Percentiles rank a stretch among this genome's conserved stretches.
Evolutionary conservation across 2,329 filamentous ascomycete genomes (phyloP).

Genomic region (Colletotrichum trifolii): DNA sequence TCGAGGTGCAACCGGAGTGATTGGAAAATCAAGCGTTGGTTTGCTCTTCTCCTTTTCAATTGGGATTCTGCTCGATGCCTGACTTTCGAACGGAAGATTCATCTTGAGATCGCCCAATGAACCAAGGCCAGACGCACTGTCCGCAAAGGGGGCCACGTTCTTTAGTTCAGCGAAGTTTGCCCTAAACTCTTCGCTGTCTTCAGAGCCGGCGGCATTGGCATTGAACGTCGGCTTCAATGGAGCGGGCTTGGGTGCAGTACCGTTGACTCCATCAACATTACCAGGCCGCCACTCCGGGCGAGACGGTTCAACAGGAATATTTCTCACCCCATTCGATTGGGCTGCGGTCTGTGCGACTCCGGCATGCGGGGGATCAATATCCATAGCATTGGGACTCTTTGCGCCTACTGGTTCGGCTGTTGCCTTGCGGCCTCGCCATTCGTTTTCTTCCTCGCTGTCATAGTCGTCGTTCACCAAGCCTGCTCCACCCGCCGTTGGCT

Average conservation of each 20-base stretch:
- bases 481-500: constrained; percentile 58
- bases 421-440: constrained; percentile 49
- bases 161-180: constrained; percentile 65
- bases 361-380: constrained; percentile 66
- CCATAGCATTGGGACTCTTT: constrained; percentile 70
- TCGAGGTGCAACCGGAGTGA: constrained; percentile 60
- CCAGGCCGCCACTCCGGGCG: constrained; percentile 70
- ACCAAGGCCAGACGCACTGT: constrained; percentile 58
- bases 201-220: constrained; percentile 59
- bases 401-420: constrained; percentile 43
- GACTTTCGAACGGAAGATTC: constrained; percentile 67
- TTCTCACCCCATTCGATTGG: constrained; percentile 54
- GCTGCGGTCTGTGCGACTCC: constrained; percentile 32
- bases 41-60: constrained; percentile 47
- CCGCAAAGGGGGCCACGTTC: constrained; percentile 66
- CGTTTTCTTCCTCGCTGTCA: constrained; percentile 54
- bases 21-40: constrained; percentile 57
- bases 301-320: constrained; percentile 68
- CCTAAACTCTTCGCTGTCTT: constrained; percentile 67
- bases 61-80: constrained; percentile 55
- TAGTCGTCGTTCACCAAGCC: constrained; percentile 59
- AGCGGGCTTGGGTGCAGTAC: constrained; percentile 31
- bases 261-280: constrained; percentile 45
- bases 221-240: constrained; percentile 41
- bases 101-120: constrained; percentile 68